These are phyloP conservation scores for Hymenoscyphus linearis DNA, from an alignment of 2,329 filamentous ascomycete species.

Conservation along the genomic window DNA sequence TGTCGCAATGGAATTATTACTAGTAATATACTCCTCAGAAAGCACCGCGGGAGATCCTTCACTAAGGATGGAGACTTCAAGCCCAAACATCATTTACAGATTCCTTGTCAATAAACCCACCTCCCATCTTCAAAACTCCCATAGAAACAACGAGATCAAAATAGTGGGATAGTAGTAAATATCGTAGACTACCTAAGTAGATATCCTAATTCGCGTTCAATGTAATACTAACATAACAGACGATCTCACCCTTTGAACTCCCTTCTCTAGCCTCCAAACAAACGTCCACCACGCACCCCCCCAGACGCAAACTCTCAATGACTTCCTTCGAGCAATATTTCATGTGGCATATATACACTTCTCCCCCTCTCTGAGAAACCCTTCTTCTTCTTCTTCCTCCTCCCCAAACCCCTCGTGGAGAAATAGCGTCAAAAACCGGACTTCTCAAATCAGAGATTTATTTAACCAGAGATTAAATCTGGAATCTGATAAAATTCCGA, in stretches of 20 bases:
- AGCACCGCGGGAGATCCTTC: not conserved
- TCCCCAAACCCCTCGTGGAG: not conserved
- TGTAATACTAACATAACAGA: too few relatives aligned
- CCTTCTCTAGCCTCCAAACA: not conserved
- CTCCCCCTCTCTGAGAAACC: not conserved
- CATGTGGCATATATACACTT: not conserved
- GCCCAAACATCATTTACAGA: conserved; percentile 23
- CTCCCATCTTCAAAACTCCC: not conserved
- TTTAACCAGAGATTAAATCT: not conserved
- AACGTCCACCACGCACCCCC: not conserved
- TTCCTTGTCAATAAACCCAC: conserved; percentile 10
- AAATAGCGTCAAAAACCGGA: not conserved
- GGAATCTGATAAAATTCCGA: not conserved
- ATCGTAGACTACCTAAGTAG: conserved; percentile 1
- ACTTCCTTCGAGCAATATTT: not conserved
- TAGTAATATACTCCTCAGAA: not conserved
- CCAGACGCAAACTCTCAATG: not conserved
- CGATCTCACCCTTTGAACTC: not conserved
- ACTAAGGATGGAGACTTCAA: conserved; percentile 18
- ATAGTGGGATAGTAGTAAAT: not conserved
- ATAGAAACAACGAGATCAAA: not conserved
- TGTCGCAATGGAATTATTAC: not conserved
- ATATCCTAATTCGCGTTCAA: not conserved
- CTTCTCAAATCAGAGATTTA: not conserved
- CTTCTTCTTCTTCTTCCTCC: not conserved